A percentile compares a stretch with the other conserved stretches of the same genome.
These are phyloP conservation scores for Pleurotus cornucopiae DNA, from an alignment of 768 basidiomycete species.

Conservation along the genomic window DNA sequence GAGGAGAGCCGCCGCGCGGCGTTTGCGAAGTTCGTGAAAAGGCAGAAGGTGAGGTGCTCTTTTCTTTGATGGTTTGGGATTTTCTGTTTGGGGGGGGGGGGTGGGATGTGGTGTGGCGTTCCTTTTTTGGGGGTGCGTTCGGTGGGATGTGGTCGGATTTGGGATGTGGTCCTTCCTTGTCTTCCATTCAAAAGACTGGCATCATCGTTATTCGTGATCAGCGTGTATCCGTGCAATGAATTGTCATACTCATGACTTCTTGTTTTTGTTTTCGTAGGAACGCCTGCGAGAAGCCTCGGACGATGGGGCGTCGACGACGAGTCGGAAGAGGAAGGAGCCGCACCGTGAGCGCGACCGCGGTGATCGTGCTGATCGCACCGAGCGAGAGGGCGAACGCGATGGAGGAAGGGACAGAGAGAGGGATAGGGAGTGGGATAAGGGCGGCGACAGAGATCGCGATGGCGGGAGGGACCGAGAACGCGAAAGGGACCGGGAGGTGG, in stretches of 20 bases:
- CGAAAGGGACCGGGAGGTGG: constrained; percentile 28
- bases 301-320: constrained; percentile 79
- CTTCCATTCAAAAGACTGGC: too few species aligned
- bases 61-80: not conserved
- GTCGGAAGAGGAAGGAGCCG: constrained; percentile 79
- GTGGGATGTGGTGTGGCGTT: too few species aligned
- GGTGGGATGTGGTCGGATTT: too few species aligned
- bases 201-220: too few species aligned
- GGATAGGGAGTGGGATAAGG: constrained; percentile 28
- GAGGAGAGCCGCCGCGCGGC: constrained; percentile 81
- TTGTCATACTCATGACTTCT: not conserved
- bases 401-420: constrained; percentile 35
- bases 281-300: constrained; percentile 75
- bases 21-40: constrained; percentile 82
- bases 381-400: constrained; percentile 33
- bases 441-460: constrained; percentile 31
- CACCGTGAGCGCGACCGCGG: constrained; percentile 30
- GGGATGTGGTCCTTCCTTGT: too few species aligned
- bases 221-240: not conserved
- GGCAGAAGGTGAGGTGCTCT: constrained; percentile 69
- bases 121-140: too few species aligned
- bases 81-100: too few species aligned
- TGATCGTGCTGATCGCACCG: constrained; percentile 15
- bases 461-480: constrained; percentile 23
- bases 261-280: constrained; percentile 43